Base-by-base conservation (phyloP, 352 stramenopile genomes). In the Phytopythium oedochilum region DNA sequence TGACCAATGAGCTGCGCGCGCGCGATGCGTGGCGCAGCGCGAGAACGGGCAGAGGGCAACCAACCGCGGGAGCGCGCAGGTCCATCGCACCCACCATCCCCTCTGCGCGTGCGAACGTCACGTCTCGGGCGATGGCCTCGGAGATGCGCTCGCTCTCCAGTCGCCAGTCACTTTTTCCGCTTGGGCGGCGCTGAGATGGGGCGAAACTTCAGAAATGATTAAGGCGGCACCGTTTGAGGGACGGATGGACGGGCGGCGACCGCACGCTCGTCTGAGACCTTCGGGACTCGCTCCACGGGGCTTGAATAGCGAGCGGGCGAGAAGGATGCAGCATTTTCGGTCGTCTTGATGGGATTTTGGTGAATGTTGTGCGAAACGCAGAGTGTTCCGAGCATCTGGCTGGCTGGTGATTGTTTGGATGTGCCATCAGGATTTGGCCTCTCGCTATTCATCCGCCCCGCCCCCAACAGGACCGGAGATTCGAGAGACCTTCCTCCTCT, bases 181-280 rank as follows among this genome's bases (percentile, higher is more conserved):
- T 44, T 44, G 38, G 38, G 6, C 34, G n/a, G 38, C n/a, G 38
- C 38, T 25, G 38, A 44, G 38, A 44, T 44, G 38, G 38, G 38
- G 20, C n/a, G n/a, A 44, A 44, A 44, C 38, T 44, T 44, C 38
- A 44, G 38, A 44, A 25, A 25, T 26, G 38, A 44, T 44, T 44
- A 26, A 28, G n/a, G 20, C 38, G 38, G 38, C 34, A 44, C 38
- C 9, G 9, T 36, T 12, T n/a, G n/a, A n/a, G n/a, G n/a, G n/a
- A 12, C 15, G 32, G 35, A 8, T 8, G 7, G 38, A 44, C 17
- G 38, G 38, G 9, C 38, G 14, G 7, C 7, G 12, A 39, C n/a
- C 14, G 34, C 34, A n/a, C 32, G 7, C 32, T 11, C 7, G 4
- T 36, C 10, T 36, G 32, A 36, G 7, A 36, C 9, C 32, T 9